Conservation (phyloP, 257 asterid species). For the Solanum peruvianum region DNA sequence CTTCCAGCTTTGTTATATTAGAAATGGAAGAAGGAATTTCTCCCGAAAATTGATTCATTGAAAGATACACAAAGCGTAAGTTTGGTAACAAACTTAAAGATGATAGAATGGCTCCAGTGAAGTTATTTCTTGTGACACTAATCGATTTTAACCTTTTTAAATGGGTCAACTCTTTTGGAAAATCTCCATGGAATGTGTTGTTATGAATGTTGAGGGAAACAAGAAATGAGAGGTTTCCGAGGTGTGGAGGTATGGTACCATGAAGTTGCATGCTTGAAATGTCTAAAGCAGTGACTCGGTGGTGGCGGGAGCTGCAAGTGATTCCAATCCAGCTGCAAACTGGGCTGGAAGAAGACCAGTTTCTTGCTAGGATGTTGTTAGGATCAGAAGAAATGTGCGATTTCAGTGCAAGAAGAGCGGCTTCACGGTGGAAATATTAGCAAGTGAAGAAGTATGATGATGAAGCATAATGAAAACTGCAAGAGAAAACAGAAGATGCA, state of each 20-base stretch:
- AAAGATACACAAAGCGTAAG: not conserved
- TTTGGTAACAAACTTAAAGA: not conserved
- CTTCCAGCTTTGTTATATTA: not conserved
- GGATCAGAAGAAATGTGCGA: not conserved
- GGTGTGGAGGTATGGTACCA: not conserved
- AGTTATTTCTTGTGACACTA: not conserved
- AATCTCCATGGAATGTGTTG: not conserved
- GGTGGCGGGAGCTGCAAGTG: not conserved
- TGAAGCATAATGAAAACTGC: not conserved
- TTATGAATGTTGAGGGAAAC: not conserved
- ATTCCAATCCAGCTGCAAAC: not conserved
- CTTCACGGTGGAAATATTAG: not conserved
- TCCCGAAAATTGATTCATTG: not conserved
- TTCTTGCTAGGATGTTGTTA: not conserved
- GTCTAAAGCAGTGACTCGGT: not conserved
- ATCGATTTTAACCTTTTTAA: not conserved
- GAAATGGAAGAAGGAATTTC: not conserved
- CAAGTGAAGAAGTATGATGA: not conserved
- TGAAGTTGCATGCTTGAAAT: not conserved
- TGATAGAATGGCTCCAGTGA: not conserved
- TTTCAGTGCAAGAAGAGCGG: not conserved
- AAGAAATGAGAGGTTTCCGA: not conserved
- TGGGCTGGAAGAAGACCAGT: not conserved
- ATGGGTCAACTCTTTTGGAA: not conserved
- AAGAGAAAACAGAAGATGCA: not conserved